Evolutionary conservation across 169 alveolate genomes (phyloP).

Genomic region (Theileria parva): DNA sequence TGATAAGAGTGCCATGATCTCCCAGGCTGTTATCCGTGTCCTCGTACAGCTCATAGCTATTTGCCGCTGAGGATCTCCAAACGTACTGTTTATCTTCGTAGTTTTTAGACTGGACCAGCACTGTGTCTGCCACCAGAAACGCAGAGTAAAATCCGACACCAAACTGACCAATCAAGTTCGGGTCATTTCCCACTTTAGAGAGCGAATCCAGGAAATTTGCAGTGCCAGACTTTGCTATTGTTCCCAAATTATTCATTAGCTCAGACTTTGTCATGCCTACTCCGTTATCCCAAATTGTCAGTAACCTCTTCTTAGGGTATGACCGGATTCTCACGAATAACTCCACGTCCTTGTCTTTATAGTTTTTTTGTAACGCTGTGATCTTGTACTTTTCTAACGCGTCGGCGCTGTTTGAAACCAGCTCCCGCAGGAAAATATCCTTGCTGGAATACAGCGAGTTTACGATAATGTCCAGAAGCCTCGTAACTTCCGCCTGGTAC

Average conservation of each 20-base stretch:
- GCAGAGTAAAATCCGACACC: constrained; percentile 99
- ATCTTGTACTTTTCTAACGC: constrained; percentile 96
- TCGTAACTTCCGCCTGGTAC: constrained; percentile 96
- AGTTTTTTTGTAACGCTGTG: constrained; percentile 63
- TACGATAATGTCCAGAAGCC: constrained; percentile 98
- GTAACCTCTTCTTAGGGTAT: constrained; percentile 90
- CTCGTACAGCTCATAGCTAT: constrained; percentile 89
- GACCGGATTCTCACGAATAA: constrained; percentile 88
- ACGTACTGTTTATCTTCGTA: constrained; percentile 93
- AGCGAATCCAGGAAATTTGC: constrained; percentile 97
- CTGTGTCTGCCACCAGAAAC: constrained; percentile 98
- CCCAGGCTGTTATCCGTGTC: constrained; percentile 94
- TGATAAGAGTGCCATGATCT: constrained; percentile 96
- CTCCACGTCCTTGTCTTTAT: constrained; percentile 64
- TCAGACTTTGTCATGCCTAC: constrained; percentile 99
- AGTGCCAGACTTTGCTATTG: constrained; percentile 99
- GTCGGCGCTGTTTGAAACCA: constrained; percentile 98
- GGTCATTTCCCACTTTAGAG: constrained; percentile 91
- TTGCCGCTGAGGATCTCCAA: constrained; percentile 98
- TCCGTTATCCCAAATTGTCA: constrained; percentile 97
- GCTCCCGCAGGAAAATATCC: constrained; percentile 97
- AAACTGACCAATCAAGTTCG: constrained; percentile 98
- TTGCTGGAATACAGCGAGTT: constrained; percentile 97
- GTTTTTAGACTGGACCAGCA: constrained; percentile 91
- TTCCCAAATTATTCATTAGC: constrained; percentile 97